These are phyloP conservation scores for Penicillium manginii DNA, from an alignment of 495 filamentous ascomycete genomes.

Conservation along the genomic window DNA sequence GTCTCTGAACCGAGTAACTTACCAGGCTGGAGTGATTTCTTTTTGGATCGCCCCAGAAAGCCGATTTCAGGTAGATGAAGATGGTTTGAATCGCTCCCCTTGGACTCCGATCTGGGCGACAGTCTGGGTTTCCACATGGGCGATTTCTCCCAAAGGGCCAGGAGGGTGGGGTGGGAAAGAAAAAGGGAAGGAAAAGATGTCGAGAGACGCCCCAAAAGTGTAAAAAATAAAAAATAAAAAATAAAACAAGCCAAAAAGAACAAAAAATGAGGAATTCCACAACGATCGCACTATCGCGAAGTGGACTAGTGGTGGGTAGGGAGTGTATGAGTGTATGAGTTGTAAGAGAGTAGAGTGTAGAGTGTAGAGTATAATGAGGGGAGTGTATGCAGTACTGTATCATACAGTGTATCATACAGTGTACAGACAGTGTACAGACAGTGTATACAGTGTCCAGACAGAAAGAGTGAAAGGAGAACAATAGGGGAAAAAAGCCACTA, in stretches of 20 bases:
- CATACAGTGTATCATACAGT: background rate
- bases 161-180: conserved; percentile 18
- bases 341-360: background rate
- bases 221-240: conserved; percentile 17
- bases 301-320: conserved; percentile 11
- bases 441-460: too few species aligned
- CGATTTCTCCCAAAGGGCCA: conserved; percentile 25
- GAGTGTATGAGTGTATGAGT: background rate
- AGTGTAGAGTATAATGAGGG: too few species aligned
- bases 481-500: background rate
- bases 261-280: conserved; percentile 16
- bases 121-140: conserved; percentile 54
- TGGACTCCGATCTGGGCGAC: conserved; percentile 49
- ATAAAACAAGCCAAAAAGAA: too few species aligned
- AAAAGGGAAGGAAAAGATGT: conserved; percentile 19
- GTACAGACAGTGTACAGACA: background rate
- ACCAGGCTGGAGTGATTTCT: conserved; percentile 40
- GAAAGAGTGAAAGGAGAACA: background rate
- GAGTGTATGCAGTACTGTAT: background rate
- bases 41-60: conserved; percentile 46
- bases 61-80: conserved; percentile 39
- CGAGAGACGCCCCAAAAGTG: conserved; percentile 18
- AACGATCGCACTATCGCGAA: conserved; percentile 21
- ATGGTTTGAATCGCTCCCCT: conserved; percentile 39
- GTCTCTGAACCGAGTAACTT: conserved; percentile 18